Evolutionary conservation across 2,329 filamentous ascomycete genomes (phyloP), one percentile per base, ranked within the genome.

Genomic region (Talaromyces sp.): DNA sequence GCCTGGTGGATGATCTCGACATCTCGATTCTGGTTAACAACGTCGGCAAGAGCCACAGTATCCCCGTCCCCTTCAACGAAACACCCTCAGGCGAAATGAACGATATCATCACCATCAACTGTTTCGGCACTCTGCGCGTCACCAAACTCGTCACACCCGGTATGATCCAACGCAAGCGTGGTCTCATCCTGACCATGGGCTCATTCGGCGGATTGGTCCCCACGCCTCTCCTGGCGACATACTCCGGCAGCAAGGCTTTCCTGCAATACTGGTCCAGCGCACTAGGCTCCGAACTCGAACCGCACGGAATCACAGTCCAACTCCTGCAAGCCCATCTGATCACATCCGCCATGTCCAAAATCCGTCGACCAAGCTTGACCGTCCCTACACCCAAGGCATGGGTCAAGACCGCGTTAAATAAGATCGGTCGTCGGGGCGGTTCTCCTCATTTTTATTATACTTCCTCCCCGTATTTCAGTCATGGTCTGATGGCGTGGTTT

Each of bases 221-320:
- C 7, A 96, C 91, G 0, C 92, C 95, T 5, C 86, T 94, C 56
- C 83, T 99, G 45, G 94, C 94, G 11, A 97, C 94, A 2, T 99
- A 99, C 81, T 95, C 90, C 45, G 94, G 94, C 64, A 94, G 89
- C 84, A 99, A 99, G 78, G 93, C 94, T 1, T 99, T 99, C 82
- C 82, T 99, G 51, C 93, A 97, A 77, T 88, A 96, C 70, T 99
- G 94, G 94, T 96, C 89, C 64, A 88, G 86, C 5, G 86, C 94
- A 10, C 82, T 99, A 13, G 89, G 88, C 1, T 84, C 87, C 13
- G 94, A 99, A 75, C 82, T 99, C 31, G 84, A 88, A 62, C 84
- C 87, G 1, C 81, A 89, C 66, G 89, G 90, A 58, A 85, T 99
- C 40, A 87, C 91, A 63, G 91, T 96, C n/a, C 87, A 97, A 74